Evolutionary conservation across 129 eudicot genomes (phyloP).

Genomic region (Rutidosis leptorrhynchoides): DNA sequence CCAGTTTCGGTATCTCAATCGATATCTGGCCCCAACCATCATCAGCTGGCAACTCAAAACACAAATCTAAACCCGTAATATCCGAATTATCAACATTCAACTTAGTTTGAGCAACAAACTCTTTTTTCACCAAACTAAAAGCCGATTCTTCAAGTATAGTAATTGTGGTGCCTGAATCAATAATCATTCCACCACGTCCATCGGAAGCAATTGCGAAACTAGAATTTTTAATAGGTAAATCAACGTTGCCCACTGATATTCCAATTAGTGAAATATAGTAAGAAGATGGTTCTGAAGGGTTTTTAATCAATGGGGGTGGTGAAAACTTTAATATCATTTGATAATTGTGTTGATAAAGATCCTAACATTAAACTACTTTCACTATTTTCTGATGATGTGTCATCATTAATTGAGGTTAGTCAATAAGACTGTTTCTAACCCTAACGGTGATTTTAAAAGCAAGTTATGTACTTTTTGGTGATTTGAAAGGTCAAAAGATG

Average conservation of each 20-base stretch:
- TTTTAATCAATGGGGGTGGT: conserved; percentile 57
- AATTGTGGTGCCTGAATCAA: conserved; percentile 88
- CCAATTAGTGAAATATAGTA: conserved; percentile 76
- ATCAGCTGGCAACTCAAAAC: conserved; percentile 47
- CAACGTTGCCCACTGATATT: conserved; percentile 59
- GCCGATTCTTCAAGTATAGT: conserved; percentile 62
- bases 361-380: conserved; percentile 63
- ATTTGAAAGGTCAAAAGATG: no score
- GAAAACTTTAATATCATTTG: background rate
- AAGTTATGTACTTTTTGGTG: no score
- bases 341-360: conserved; percentile 24
- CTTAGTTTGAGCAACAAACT: conserved; percentile 48
- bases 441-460: no score
- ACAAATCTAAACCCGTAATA: conserved; percentile 64
- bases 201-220: conserved; percentile 45
- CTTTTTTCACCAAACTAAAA: conserved; percentile 46
- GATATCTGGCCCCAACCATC: conserved; percentile 24
- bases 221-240: conserved; percentile 43
- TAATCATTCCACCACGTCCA: conserved; percentile 77
- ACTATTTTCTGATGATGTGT: conserved; percentile 32
- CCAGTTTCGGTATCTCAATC: conserved; percentile 60
- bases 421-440: no score
- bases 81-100: conserved; percentile 47
- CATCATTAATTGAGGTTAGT: conserved; percentile 51
- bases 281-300: conserved; percentile 66